phyloP scores from a whole-genome alignment of 768 basidiomycete genomes.

The Pleurotus giganteus region DNA sequence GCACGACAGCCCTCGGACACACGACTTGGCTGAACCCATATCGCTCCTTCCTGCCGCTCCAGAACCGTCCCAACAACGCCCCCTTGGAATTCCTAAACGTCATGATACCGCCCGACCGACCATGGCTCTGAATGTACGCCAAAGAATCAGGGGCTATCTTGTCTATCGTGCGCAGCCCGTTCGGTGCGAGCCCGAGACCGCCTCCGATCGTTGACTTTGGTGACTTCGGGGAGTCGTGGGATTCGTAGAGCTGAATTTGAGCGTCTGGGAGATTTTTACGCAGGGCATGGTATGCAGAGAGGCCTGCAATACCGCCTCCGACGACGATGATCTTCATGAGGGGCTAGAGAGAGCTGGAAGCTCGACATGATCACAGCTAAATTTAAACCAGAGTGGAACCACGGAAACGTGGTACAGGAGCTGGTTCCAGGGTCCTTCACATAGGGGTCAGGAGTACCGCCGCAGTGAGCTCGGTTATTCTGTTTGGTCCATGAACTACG shows the following conservation, averaged over 20 bases:
- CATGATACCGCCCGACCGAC: slow-evolving; percentile 23
- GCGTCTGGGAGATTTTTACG: slow-evolving; percentile 28
- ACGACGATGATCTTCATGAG: slow-evolving; percentile 33
- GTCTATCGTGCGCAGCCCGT: slow-evolving; percentile 34
- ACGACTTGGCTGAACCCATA: slow-evolving; percentile 32
- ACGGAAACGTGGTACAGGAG: too few relatives aligned
- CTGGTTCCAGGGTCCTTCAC: too few relatives aligned
- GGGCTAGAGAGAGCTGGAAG: background rate
- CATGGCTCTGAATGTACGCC: slow-evolving; percentile 26
- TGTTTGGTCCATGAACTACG: too few relatives aligned
- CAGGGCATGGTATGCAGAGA: slow-evolving; percentile 29
- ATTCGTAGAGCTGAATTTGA: slow-evolving; percentile 29
- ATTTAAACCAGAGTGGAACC: too few relatives aligned
- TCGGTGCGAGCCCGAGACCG: slow-evolving; percentile 37
- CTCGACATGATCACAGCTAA: background rate
- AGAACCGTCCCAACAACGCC: slow-evolving; percentile 26
- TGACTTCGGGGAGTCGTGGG: slow-evolving; percentile 25
- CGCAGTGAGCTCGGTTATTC: too few relatives aligned
- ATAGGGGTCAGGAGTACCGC: too few relatives aligned
- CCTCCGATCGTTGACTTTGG: slow-evolving; percentile 29
- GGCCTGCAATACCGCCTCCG: slow-evolving; percentile 33
- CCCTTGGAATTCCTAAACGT: slow-evolving; percentile 35
- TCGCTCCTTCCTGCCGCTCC: slow-evolving; percentile 24
- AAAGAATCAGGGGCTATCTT: slow-evolving; percentile 26
- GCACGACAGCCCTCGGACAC: slow-evolving; percentile 29